Base-by-base conservation (phyloP, 306 rosid genomes). In the Canavalia ensiformis region DNA sequence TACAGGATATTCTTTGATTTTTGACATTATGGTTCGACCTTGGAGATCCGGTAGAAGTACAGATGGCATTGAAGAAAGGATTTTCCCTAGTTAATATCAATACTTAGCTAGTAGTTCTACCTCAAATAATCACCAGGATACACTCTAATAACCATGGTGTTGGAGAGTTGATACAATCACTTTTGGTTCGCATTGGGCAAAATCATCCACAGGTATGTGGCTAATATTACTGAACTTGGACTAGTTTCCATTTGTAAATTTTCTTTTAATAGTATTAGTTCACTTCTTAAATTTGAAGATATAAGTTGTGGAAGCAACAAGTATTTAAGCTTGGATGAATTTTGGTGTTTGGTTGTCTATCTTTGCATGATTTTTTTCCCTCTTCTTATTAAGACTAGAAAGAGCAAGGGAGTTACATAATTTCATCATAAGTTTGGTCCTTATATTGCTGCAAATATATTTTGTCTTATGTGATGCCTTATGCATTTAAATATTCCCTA, bases 31-130 rank as follows among this genome's bases (percentile, higher is more conserved):
- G 99, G 99, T 95, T 95, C 88, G 93, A 91, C 87, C 93, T 93
- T 67, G 99, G 99, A 86, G 90, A 90, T 81, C 89, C 92, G 12
- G 87, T 41, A 77, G 98, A 95, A 80, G 99, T 95, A 77, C 97
- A 95, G 89, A 88, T 60, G 90, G 99, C 99, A 72, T 79, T 95
- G 58, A 88, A 87, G 75, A 93, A 84, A 77, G 99, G 99, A 60
- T 95, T 95, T 87, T 84, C 92, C 68, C 91, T 87, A 58, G 97
- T 95, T 68, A 95, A 93, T 84, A 95, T 95, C 86, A 91, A 95
- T 83, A 95, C 99, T 45, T 95, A 98, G 99, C 96, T 95, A 58
- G 99, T 95, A 68, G 99, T 95, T 78, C 85, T 95, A 57, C 99
- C 99, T 62, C 99, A 95, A 84, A 95, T 95, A 83, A 95, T 95